Conservation (phyloP, 306 rosid genomes). For the Coriaria nepalensis region DNA sequence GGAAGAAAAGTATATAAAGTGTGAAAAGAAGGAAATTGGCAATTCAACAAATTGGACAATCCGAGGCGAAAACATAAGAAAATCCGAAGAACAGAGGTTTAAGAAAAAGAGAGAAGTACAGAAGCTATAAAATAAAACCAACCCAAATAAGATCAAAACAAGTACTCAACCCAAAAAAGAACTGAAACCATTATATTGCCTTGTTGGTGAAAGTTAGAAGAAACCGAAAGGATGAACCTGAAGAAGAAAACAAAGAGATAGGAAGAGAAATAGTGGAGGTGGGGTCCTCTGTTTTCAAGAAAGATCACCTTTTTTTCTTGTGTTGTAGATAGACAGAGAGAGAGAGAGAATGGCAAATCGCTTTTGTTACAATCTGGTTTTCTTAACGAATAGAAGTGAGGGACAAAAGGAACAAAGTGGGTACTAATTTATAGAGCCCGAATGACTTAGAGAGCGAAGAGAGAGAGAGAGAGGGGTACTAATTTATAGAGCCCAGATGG, state of each 20-base stretch:
- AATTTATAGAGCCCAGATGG: constrained; percentile 62
- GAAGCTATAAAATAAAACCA: neutral
- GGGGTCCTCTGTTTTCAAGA: constrained; percentile 34
- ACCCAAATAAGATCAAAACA: constrained; percentile 7
- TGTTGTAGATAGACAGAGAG: constrained; percentile 15
- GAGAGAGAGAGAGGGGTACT: constrained; percentile 21
- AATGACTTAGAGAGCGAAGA: constrained; percentile 9
- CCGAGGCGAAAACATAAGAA: constrained; percentile 17
- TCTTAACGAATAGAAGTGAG: constrained; percentile 29
- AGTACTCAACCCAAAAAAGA: constrained; percentile 11
- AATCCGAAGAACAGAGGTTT: neutral
- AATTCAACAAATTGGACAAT: constrained; percentile 14
- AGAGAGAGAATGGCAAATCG: neutral
- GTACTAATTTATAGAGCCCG: constrained; percentile 64
- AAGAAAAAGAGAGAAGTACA: constrained; percentile 4
- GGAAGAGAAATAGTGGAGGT: constrained; percentile 19
- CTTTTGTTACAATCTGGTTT: constrained; percentile 7
- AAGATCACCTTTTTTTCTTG: constrained; percentile 56
- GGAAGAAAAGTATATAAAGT: constrained; percentile 62
- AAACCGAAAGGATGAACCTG: neutral
- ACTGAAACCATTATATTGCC: constrained; percentile 17
- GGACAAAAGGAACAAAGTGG: constrained; percentile 45
- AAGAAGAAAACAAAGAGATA: constrained; percentile 8
- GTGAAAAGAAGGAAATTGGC: constrained; percentile 21
- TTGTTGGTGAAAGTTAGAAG: constrained; percentile 29